Conservation (phyloP, 2,329 filamentous ascomycete species). For the Neoascochyta sp. region DNA sequence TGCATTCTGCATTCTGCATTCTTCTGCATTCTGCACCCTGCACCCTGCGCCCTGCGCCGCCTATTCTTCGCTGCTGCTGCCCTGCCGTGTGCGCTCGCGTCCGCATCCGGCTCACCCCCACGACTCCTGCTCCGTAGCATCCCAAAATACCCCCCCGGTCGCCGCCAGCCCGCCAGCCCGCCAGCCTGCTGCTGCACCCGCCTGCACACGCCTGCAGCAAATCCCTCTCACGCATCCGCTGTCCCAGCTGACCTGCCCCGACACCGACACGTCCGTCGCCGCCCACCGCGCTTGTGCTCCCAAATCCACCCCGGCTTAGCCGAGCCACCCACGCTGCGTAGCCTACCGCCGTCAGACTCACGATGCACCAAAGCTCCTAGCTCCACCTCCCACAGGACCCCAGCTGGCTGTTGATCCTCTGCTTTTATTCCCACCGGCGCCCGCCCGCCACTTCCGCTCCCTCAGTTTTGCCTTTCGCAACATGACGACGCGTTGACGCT, state of each 20-base stretch:
- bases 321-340: constrained; percentile 10
- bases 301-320: constrained; percentile 21
- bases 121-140: constrained; percentile 20
- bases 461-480: constrained; percentile 13
- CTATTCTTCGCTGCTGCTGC: no score
- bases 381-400: constrained; percentile 17
- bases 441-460: constrained; percentile 19
- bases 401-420: constrained; percentile 28
- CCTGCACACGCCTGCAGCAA: constrained; percentile 11
- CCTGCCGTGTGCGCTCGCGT: constrained; percentile 2
- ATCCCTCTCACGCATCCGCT: constrained; percentile 11
- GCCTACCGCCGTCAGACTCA: constrained; percentile 22
- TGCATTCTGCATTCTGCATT: no score
- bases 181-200: constrained; percentile 1
- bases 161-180: neutral
- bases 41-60: constrained; percentile 5
- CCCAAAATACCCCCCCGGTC: constrained; percentile 15
- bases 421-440: constrained; percentile 25
- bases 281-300: constrained; percentile 32
- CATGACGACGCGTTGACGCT: constrained; percentile 28
- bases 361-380: constrained; percentile 29
- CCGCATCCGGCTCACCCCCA: constrained; percentile 20
- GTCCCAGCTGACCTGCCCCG: constrained; percentile 24
- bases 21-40: constrained; percentile 1
- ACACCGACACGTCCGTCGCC: constrained; percentile 14